These are phyloP conservation scores for Cytospora piceicola DNA, from an alignment of 2,329 filamentous ascomycete genomes.

Conservation along the genomic window DNA sequence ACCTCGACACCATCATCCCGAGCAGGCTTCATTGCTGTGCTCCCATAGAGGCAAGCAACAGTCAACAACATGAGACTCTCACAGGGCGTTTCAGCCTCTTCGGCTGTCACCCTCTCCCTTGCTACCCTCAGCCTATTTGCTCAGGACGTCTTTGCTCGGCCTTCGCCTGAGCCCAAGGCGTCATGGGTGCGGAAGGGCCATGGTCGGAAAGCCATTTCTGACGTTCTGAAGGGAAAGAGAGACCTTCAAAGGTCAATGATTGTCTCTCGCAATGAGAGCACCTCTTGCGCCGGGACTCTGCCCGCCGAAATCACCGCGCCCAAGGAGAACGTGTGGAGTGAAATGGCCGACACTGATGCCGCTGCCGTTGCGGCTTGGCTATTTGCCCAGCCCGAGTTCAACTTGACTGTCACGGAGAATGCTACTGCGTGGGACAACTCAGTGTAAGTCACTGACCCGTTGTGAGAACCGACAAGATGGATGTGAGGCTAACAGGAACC, in stretches of 20 bases:
- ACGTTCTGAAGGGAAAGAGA: constrained; percentile 34
- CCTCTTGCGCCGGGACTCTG: constrained; percentile 30
- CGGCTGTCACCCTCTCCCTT: constrained; percentile 14
- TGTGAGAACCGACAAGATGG: not conserved
- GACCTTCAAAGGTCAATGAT: constrained; percentile 4
- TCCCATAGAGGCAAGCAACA: not conserved
- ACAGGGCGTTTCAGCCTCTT: not conserved
- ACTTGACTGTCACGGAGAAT: constrained; percentile 42
- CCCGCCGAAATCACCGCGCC: constrained; percentile 40
- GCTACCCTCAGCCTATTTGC: constrained; percentile 31
- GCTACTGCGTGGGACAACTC: constrained; percentile 44
- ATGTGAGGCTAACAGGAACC: not conserved
- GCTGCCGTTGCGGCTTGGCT: constrained; percentile 45
- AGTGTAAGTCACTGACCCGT: constrained; percentile 34
- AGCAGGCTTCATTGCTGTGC: not conserved
- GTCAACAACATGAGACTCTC: constrained; percentile 18
- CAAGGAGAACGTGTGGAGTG: constrained; percentile 47
- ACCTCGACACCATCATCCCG: not conserved
- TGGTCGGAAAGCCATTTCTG: constrained; percentile 35
- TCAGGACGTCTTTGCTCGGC: constrained; percentile 34
- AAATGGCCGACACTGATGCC: constrained; percentile 44
- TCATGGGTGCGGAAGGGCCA: constrained; percentile 35
- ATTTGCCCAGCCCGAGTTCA: constrained; percentile 45
- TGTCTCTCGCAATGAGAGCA: constrained; percentile 5
- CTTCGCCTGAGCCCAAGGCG: constrained; percentile 35